These are phyloP conservation scores for Penicillium steckii DNA, from an alignment of 495 filamentous ascomycete genomes.

Conservation along the genomic window DNA sequence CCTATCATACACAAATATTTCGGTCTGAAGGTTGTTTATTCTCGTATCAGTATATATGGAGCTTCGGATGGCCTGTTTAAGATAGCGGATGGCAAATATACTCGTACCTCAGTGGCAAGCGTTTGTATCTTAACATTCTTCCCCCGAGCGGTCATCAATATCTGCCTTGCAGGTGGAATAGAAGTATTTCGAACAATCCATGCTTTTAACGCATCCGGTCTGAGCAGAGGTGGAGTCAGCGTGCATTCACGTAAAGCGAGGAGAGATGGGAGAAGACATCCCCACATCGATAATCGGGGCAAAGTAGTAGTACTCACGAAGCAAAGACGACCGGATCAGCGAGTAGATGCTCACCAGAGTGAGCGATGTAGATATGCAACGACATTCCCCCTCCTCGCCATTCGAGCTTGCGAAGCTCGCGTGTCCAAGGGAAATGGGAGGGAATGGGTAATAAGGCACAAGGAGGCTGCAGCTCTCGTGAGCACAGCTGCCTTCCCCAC, in stretches of 20 bases:
- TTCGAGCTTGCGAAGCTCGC: conserved; percentile 29
- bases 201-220: conserved; percentile 67
- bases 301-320: conserved; percentile 57
- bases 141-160: conserved; percentile 78
- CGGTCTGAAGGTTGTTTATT: conserved; percentile 52
- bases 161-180: conserved; percentile 69
- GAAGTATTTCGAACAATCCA: conserved; percentile 66
- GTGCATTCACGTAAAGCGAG: conserved; percentile 6
- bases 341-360: conserved; percentile 79
- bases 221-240: conserved; percentile 35
- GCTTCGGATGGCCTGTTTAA: neutral
- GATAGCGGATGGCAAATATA: neutral
- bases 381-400: conserved; percentile 58
- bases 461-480: conserved; percentile 22
- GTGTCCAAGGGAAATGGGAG: conserved; percentile 29
- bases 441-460: conserved; percentile 13
- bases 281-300: conserved; percentile 5
- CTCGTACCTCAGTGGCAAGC: conserved; percentile 69
- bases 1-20: conserved; percentile 85
- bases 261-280: conserved; percentile 1
- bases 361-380: conserved; percentile 81
- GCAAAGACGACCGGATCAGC: conserved; percentile 67
- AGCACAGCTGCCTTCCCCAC: conserved; percentile 14
- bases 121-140: conserved; percentile 76
- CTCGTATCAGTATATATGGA: neutral